Evolutionary conservation across 352 stramenopile genomes (phyloP), one percentile per base, ranked within the genome.

Genomic region (Pythium volutum): DNA sequence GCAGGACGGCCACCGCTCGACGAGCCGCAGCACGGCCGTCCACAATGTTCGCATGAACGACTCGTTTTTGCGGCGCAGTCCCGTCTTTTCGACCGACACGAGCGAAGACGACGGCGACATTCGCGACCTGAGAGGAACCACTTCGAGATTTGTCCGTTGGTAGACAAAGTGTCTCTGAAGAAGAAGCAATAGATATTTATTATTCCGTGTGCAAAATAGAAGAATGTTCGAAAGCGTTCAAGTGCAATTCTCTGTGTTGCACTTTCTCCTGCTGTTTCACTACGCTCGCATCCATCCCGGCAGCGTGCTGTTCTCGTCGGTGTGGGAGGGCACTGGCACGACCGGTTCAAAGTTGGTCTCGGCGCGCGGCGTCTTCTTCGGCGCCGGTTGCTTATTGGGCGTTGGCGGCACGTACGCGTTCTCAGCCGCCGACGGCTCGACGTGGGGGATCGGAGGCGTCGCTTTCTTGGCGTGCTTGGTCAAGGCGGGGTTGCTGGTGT

Each of bases 401-500:
- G 42, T 52, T 9, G 55, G 55, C 11, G 55, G 55, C n/a, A 61
- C 42, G 20, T 61, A 61, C 3, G 27, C 10, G 22, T 45, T 53
- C 14, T 42, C n/a, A n/a, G 55, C 27, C 15, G 20, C 18, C 10
- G 55, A 34, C 3, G 55, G n/a, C 12, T 43, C 12, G 55, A 11
- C 5, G 1, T 43, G 36, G 36, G 36, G 51, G 18, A 8, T 8
- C 31, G 31, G 16, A 20, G 18, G 42, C 7, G 11, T 31, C 12
- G 25, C 27, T 5, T 36, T 52, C 14, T n/a, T 14, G 26, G 16
- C 33, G 14, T 18, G 55, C 31, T 41, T 27, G 0, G 39, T 29
- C 42, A 42, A 53, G 5, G 41, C 23, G 18, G 26, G 8, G 6
- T 59, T 11, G 41, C 41, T 66, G 10, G 59, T 82, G 57, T 82